Evolutionary conservation across 2,329 filamentous ascomycete genomes (phyloP).

Genomic region (Fusarium nurragi): DNA sequence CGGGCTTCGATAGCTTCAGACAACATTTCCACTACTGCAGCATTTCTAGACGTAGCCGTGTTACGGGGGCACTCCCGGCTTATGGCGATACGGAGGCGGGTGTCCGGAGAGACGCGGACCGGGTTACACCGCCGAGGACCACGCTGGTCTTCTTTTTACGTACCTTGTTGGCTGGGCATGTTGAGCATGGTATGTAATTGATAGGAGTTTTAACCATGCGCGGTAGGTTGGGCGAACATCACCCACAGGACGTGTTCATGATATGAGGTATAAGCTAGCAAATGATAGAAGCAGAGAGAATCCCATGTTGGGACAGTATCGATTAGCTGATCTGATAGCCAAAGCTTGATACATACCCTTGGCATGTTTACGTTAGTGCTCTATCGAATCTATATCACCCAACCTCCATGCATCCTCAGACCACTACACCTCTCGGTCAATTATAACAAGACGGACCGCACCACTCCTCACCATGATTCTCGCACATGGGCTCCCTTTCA

Average conservation of each 20-base stretch:
- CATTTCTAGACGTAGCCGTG: slow-evolving; percentile 9
- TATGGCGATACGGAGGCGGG: slow-evolving; percentile 35
- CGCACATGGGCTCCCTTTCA: background rate
- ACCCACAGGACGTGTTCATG: background rate
- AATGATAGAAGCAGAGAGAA: slow-evolving; percentile 20
- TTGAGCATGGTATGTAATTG: background rate
- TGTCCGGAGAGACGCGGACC: slow-evolving; percentile 31
- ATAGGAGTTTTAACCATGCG: background rate
- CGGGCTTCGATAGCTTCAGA: background rate
- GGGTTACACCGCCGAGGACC: slow-evolving; percentile 11
- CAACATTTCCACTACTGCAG: background rate
- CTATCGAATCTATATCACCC: background rate
- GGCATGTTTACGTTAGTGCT: slow-evolving; percentile 6
- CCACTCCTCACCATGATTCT: background rate
- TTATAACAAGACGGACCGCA: slow-evolving; percentile 1
- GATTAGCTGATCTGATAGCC: slow-evolving; percentile 14
- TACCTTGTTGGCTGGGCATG: slow-evolving; percentile 19
- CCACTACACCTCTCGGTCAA: slow-evolving; percentile 24
- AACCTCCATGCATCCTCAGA: slow-evolving; percentile 14
- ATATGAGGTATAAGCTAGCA: slow-evolving; percentile 24
- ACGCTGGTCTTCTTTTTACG: slow-evolving; percentile 5
- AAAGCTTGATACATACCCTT: slow-evolving; percentile 4
- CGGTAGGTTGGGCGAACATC: background rate
- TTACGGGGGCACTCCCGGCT: slow-evolving; percentile 24
- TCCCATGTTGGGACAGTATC: background rate